phyloP scores from a whole-genome alignment of 805 yeast species.

The Lachancea thermotolerans region DNA sequence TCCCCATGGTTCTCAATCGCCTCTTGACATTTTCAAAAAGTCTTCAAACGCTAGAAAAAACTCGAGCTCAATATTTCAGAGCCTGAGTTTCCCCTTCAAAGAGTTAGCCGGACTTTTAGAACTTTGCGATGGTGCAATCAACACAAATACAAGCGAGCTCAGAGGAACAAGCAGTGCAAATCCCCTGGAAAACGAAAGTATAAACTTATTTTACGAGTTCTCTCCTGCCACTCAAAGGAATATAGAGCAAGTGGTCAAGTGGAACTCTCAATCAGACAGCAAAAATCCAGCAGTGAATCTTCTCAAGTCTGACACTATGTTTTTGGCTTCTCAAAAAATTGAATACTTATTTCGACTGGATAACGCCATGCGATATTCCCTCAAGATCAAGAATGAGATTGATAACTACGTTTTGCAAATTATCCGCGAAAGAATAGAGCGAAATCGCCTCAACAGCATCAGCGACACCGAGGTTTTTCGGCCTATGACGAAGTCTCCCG shows the following conservation, averaged over 20 bases:
- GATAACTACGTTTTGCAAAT: slow-evolving; percentile 58
- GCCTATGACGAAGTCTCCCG: too few relatives aligned
- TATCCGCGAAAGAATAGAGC: slow-evolving; percentile 56
- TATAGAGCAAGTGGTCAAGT: slow-evolving; percentile 36
- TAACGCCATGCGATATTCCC: slow-evolving; percentile 66
- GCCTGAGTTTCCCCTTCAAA: slow-evolving; percentile 42
- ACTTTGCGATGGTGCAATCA: slow-evolving; percentile 61
- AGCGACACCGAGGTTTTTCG: slow-evolving; percentile 1
- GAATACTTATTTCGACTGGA: slow-evolving; percentile 65
- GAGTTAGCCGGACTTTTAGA: too few relatives aligned
- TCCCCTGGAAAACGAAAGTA: slow-evolving; percentile 11
- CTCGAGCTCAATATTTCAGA: slow-evolving; percentile 32
- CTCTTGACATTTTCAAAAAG: not conserved
- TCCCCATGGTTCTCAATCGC: not conserved
- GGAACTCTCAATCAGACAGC: slow-evolving; percentile 23
- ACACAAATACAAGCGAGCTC: slow-evolving; percentile 66
- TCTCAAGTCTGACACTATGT: slow-evolving; percentile 62
- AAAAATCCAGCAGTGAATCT: slow-evolving; percentile 54
- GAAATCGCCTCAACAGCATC: slow-evolving; percentile 30
- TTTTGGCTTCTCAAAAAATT: slow-evolving; percentile 54
- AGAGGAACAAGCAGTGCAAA: slow-evolving; percentile 15
- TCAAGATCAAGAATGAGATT: slow-evolving; percentile 71
- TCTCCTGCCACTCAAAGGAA: slow-evolving; percentile 61
- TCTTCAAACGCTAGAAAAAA: not conserved
- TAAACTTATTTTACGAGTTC: slow-evolving; percentile 26